These are phyloP conservation scores for Phanerodontia chrysosporium DNA, from an alignment of 768 basidiomycete species.

Conservation along the genomic window DNA sequence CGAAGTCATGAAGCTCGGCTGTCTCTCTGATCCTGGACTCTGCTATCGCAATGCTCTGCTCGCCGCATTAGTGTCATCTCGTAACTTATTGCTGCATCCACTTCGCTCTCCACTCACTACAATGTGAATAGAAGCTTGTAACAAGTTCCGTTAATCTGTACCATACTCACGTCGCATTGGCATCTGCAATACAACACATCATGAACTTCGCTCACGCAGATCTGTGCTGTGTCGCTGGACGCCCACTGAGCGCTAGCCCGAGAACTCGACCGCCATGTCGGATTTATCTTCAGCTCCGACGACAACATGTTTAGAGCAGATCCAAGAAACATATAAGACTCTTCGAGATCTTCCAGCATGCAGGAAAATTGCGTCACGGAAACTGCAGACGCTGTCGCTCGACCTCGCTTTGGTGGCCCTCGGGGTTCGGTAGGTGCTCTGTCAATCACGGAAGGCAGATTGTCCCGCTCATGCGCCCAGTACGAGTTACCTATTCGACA, in stretches of 20 bases:
- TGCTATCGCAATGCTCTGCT: neutral
- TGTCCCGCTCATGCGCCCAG: constrained; percentile 22
- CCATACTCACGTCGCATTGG: no score
- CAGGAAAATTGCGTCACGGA: constrained; percentile 5
- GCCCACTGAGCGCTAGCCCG: no score
- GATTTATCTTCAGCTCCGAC: neutral
- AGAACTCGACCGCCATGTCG: no score
- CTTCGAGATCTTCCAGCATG: neutral
- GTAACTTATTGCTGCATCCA: neutral
- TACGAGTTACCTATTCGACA: constrained; percentile 49
- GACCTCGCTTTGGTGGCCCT: constrained; percentile 41
- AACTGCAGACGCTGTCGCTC: constrained; percentile 29
- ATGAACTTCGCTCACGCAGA: no score
- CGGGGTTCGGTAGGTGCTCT: constrained; percentile 35
- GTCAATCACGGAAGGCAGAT: constrained; percentile 2
- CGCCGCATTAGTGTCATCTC: no score
- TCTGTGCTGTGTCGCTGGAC: no score
- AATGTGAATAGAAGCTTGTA: neutral
- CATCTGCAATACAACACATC: no score
- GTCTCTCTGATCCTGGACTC: neutral
- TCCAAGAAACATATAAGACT: neutral
- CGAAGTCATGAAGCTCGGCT: neutral
- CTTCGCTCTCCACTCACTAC: neutral
- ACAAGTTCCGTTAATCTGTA: neutral
- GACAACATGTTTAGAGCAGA: neutral